phyloP scores from a whole-genome alignment of 2,329 filamentous ascomycete genomes.

The Penicillium janthinellum region DNA sequence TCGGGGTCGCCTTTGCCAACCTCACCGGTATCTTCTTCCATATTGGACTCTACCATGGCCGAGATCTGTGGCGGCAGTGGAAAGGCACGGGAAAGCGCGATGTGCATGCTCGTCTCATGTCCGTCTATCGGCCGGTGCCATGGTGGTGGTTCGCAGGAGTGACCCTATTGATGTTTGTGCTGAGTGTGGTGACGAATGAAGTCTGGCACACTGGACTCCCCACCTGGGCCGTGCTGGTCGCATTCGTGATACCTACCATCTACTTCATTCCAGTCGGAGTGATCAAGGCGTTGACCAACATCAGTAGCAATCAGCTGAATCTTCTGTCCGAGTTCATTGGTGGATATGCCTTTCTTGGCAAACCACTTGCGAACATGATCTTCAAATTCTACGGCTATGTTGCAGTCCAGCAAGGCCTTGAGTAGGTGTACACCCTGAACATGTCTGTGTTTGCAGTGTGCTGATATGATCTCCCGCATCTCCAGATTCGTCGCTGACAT shows the following conservation, averaged over 20 bases:
- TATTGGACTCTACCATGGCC: slow-evolving; percentile 40
- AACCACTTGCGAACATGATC: slow-evolving; percentile 57
- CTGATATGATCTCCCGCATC: not conserved
- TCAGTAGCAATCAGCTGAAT: slow-evolving; percentile 52
- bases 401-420: slow-evolving; percentile 64
- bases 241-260: slow-evolving; percentile 48
- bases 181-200: slow-evolving; percentile 43
- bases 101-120: slow-evolving; percentile 49
- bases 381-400: slow-evolving; percentile 74
- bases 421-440: slow-evolving; percentile 25
- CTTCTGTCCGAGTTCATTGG: slow-evolving; percentile 53
- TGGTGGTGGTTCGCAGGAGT: slow-evolving; percentile 51
- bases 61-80: slow-evolving; percentile 40
- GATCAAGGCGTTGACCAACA: slow-evolving; percentile 53
- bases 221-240: slow-evolving; percentile 49
- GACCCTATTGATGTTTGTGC: slow-evolving; percentile 39
- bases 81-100: slow-evolving; percentile 40
- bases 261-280: slow-evolving; percentile 53
- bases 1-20: slow-evolving; percentile 69
- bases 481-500: slow-evolving; percentile 66
- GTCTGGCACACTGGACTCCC: slow-evolving; percentile 51
- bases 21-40: slow-evolving; percentile 59
- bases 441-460: not conserved
- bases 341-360: slow-evolving; percentile 51
- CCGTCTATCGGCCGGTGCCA: slow-evolving; percentile 43